Evolutionary conservation across 2,329 filamentous ascomycete genomes (phyloP).

Genomic region (Arthrobotrys iridis): DNA sequence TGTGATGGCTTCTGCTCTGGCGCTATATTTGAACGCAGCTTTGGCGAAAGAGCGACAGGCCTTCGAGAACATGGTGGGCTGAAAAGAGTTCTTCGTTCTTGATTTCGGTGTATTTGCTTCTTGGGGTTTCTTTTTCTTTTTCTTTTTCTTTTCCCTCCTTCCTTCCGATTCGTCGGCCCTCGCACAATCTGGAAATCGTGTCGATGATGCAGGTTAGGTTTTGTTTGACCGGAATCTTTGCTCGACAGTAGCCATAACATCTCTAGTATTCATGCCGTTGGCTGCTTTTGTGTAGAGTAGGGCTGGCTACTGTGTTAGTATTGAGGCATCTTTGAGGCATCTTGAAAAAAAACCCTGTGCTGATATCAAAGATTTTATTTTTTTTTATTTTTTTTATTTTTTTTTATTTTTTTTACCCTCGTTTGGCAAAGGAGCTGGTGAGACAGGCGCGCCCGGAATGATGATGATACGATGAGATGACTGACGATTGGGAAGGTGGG

Average conservation of each 20-base stretch:
- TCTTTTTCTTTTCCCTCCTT: conserved; percentile 34
- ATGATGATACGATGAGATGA: conserved; percentile 40
- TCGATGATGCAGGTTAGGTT: conserved; percentile 45
- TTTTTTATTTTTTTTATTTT: not conserved
- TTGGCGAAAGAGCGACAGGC: conserved; percentile 52
- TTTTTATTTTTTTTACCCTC: not conserved
- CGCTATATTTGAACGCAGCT: conserved; percentile 52
- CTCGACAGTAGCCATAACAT: conserved; percentile 2
- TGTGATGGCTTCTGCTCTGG: conserved; percentile 51
- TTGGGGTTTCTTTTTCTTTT: conserved; percentile 25
- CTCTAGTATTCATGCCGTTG: conserved; percentile 2
- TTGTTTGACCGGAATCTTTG: conserved; percentile 29
- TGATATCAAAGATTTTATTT: not conserved
- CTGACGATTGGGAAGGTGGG: conserved; percentile 39
- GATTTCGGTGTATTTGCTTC: conserved; percentile 31
- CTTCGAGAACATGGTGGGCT: conserved; percentile 53
- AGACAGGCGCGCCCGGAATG: conserved; percentile 30
- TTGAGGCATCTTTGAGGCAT: not conserved
- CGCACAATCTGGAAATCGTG: conserved; percentile 48
- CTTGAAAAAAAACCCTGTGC: conserved; percentile 1
- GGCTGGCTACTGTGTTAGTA: conserved; percentile 27
- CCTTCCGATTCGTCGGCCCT: conserved; percentile 17
- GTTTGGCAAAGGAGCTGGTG: conserved; percentile 7
- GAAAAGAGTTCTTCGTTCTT: conserved; percentile 26
- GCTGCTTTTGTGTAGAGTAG: conserved; percentile 39